These are phyloP conservation scores for Aspergillus piperis DNA, from an alignment of 2,329 filamentous ascomycete species.

Conservation along the genomic window DNA sequence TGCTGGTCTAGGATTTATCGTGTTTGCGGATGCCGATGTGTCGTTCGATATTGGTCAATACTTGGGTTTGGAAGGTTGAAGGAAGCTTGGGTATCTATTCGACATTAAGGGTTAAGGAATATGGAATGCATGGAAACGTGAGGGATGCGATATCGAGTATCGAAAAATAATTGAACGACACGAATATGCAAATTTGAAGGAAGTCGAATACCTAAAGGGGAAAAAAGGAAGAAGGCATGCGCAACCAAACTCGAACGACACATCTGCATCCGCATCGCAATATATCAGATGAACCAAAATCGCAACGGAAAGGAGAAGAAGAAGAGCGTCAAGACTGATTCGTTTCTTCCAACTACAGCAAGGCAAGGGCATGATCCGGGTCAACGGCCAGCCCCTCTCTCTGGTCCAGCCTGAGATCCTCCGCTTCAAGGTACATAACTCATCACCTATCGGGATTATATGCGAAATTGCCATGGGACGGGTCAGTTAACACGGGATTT, in stretches of 20 bases:
- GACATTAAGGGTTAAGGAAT: too few species aligned
- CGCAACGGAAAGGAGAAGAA: background rate
- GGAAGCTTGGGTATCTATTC: background rate
- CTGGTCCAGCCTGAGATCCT: constrained; percentile 96
- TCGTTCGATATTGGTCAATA: background rate
- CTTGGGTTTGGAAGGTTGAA: background rate
- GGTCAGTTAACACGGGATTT: constrained; percentile 5
- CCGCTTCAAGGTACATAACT: constrained; percentile 79
- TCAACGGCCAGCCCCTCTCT: constrained; percentile 93
- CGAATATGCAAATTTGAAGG: background rate
- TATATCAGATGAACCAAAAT: background rate
- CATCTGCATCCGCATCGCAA: background rate
- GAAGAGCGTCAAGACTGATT: constrained; percentile 32
- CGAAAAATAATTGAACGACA: background rate
- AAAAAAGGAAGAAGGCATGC: constrained; percentile 15
- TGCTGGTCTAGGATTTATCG: background rate
- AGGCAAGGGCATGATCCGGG: constrained; percentile 92
- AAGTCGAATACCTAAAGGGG: background rate
- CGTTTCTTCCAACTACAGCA: constrained; percentile 49
- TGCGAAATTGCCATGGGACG: too few species aligned
- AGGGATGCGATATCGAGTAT: background rate
- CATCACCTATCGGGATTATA: background rate
- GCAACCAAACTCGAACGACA: constrained; percentile 11
- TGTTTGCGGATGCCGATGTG: background rate
- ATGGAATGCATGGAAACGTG: background rate